Evolutionary conservation across 345 rosid genomes (phyloP), one percentile per base, ranked within the genome.

Genomic region (Cardamine occulta): DNA sequence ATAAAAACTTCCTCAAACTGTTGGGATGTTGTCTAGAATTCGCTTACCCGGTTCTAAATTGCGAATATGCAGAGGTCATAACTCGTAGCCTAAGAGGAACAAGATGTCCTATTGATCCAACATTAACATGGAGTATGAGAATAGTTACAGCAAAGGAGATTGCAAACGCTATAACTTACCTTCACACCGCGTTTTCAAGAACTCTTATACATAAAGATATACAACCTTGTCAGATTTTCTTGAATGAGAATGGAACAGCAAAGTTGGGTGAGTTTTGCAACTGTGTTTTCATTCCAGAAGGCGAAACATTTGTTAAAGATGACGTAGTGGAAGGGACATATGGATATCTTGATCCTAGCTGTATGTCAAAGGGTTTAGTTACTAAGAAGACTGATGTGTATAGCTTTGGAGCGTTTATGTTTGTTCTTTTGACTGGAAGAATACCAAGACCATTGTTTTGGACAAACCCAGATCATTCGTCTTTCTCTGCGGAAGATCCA

Each of bases 391-490:
- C 63, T 32, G 63, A 58, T 32, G 44, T 55, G 5, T 55, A 40
- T 18, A 40, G 53, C 63, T 68, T 55, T 55, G 73, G 63, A 68
- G 73, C 40, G 63, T 68, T 68, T 55, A 39, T 54, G 73, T 68
- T 68, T 68, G 52, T 68, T 54, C 63, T 54, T 54, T 40, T 54
- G 47, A 68, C 73, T 54, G 52, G 73, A 55, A 39, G 18, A n/a
- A 55, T 68, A 39, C 42, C 63, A 0, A 24, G 28, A 42, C 73
- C 63, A 44, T 10, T 40, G 17, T 69, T 40, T 55, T 26, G 39
- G 63, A 55, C 8, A 26, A 56, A 31, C n/a, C 14, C 14, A 26
- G 40, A 42, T 69, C 7, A 68, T 26, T 10, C 11, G 63, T 52
- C 15, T 52, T 23, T 11, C 8, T 52, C 29, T 10, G 26, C 26